phyloP scores from a whole-genome alignment of 306 rosid species.

The Myrica gale region DNA sequence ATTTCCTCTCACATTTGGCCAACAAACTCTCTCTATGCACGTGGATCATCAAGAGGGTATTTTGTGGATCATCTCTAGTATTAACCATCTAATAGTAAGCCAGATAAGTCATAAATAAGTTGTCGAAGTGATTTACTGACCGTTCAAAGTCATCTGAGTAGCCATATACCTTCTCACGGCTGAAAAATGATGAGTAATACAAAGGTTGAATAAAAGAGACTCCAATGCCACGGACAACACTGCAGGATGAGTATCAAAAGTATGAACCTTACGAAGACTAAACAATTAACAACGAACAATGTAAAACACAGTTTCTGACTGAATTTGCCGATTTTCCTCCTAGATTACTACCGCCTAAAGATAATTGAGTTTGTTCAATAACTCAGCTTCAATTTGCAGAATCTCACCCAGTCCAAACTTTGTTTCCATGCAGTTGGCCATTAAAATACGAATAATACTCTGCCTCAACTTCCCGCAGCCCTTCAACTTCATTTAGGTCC shows the following conservation, averaged over 20 bases:
- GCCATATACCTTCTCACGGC: constrained; percentile 72
- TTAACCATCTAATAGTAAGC: neutral
- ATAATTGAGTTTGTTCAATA: constrained; percentile 15
- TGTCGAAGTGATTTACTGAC: constrained; percentile 36
- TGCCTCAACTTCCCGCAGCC: constrained; percentile 53
- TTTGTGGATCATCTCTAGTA: neutral
- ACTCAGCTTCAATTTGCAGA: neutral
- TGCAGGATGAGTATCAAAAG: constrained; percentile 37
- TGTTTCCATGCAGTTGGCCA: constrained; percentile 80
- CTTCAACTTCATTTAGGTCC: constrained; percentile 69
- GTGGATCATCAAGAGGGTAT: neutral
- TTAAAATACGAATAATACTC: constrained; percentile 72
- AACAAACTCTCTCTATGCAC: neutral
- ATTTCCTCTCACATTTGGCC: neutral
- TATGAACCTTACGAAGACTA: constrained; percentile 20
- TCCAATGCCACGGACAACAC: constrained; percentile 80
- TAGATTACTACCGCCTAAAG: constrained; percentile 7
- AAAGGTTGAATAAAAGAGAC: constrained; percentile 79
- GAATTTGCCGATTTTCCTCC: constrained; percentile 7
- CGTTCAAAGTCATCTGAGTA: constrained; percentile 93
- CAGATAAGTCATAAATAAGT: neutral
- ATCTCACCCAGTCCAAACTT: constrained; percentile 83
- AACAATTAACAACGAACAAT: constrained; percentile 7
- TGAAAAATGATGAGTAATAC: constrained; percentile 63
- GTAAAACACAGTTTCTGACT: constrained; percentile 23